Conservation (phyloP, 2,329 filamentous ascomycete species). For the Gyromitra esculenta region DNA sequence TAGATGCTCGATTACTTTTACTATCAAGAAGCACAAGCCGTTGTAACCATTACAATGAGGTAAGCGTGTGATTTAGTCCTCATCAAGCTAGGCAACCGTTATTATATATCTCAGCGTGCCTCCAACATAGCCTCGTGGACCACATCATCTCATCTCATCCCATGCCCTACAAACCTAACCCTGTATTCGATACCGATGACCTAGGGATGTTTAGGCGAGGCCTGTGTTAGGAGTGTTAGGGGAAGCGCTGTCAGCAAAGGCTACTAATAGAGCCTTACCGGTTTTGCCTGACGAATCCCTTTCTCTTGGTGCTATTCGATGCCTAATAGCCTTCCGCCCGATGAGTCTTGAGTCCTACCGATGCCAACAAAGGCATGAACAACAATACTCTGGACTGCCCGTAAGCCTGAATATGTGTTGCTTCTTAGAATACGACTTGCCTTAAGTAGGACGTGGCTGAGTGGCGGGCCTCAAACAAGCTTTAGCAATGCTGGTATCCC, state of each 20-base stretch:
- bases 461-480: too few relatives aligned
- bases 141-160: neutral
- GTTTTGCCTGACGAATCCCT: too few relatives aligned
- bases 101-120: neutral
- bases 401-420: neutral
- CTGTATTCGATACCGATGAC: neutral
- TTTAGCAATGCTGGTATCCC: too few relatives aligned
- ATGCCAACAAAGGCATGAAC: neutral
- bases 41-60: neutral
- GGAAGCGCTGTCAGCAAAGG: too few relatives aligned
- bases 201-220: neutral
- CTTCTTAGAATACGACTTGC: too few relatives aligned
- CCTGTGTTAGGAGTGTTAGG: neutral
- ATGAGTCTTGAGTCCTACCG: neutral
- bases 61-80: neutral
- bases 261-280: too few relatives aligned
- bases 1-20: neutral
- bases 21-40: neutral
- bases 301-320: too few relatives aligned
- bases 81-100: neutral
- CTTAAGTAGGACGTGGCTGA: too few relatives aligned
- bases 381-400: neutral
- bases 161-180: neutral
- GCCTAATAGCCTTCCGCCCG: neutral
- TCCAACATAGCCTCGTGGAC: neutral